These are phyloP conservation scores for Ustilago curta DNA, from an alignment of 1,284 basidiomycete species.

Conservation along the genomic window DNA sequence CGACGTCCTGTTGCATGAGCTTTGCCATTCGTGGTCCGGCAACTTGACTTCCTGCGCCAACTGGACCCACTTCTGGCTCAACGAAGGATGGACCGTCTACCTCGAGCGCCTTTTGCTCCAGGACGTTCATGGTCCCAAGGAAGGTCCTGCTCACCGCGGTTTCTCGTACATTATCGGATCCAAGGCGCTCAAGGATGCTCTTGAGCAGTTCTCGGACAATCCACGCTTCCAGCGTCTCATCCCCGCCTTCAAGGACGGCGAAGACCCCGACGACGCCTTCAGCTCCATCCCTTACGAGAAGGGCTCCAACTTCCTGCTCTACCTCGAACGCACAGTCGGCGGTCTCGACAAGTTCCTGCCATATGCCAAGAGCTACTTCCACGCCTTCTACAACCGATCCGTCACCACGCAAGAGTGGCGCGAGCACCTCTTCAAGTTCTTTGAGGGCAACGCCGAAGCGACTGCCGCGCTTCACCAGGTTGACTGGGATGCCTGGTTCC, in stretches of 20 bases:
- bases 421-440: constrained; percentile 84
- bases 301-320: constrained; percentile 78
- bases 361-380: constrained; percentile 79
- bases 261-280: constrained; percentile 73
- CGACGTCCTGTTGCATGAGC: constrained; percentile 72
- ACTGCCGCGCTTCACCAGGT: constrained; percentile 75
- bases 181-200: constrained; percentile 79
- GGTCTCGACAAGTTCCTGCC: constrained; percentile 78
- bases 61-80: constrained; percentile 69
- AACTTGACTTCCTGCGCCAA: constrained; percentile 67
- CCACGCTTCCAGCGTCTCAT: constrained; percentile 87
- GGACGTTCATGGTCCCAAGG: constrained; percentile 75
- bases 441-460: constrained; percentile 72
- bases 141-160: constrained; percentile 78
- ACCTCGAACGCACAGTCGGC: constrained; percentile 81
- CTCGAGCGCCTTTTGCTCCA: constrained; percentile 86
- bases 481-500: constrained; percentile 82
- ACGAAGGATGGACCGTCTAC: constrained; percentile 87
- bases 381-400: constrained; percentile 75
- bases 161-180: constrained; percentile 83
- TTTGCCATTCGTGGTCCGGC: constrained; percentile 67
- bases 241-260: constrained; percentile 83
- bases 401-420: constrained; percentile 92
- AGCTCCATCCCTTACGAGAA: constrained; percentile 80
- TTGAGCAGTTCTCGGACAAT: constrained; percentile 72